Evolutionary conservation across 257 asterid genomes (phyloP).

Genomic region (Solanum tarapatanum): DNA sequence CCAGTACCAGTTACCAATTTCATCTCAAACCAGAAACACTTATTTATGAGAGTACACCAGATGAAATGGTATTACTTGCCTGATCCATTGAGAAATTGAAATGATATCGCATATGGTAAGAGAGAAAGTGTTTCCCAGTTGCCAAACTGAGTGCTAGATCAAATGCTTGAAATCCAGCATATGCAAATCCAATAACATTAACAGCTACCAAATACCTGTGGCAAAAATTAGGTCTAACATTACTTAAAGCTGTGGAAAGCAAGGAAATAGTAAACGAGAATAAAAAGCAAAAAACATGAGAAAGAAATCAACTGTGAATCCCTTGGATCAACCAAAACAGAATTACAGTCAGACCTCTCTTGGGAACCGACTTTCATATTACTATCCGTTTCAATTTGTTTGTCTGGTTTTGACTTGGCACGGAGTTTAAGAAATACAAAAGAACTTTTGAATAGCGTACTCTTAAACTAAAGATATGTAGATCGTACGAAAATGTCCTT

Average conservation of each 20-base stretch:
- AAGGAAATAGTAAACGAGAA: background rate
- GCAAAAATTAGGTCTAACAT: background rate
- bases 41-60: background rate
- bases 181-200: conserved; percentile 63
- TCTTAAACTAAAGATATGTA: background rate
- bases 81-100: conserved; percentile 73
- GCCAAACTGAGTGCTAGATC: conserved; percentile 46
- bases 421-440: background rate
- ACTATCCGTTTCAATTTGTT: background rate
- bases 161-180: conserved; percentile 63
- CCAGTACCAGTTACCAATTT: background rate
- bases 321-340: background rate
- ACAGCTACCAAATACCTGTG: conserved; percentile 64
- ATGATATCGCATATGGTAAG: conserved; percentile 40
- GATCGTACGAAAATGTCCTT: background rate
- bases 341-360: background rate
- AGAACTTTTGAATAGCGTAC: rapidly evolving
- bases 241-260: background rate
- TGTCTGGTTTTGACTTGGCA: background rate
- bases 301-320: background rate
- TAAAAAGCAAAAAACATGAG: background rate
- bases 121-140: conserved; percentile 42
- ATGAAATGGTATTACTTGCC: conserved; percentile 31
- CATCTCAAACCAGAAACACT: background rate
- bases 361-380: background rate